These are phyloP conservation scores for Bipolaris gigantea DNA, from an alignment of 2,329 filamentous ascomycete species.

Conservation along the genomic window DNA sequence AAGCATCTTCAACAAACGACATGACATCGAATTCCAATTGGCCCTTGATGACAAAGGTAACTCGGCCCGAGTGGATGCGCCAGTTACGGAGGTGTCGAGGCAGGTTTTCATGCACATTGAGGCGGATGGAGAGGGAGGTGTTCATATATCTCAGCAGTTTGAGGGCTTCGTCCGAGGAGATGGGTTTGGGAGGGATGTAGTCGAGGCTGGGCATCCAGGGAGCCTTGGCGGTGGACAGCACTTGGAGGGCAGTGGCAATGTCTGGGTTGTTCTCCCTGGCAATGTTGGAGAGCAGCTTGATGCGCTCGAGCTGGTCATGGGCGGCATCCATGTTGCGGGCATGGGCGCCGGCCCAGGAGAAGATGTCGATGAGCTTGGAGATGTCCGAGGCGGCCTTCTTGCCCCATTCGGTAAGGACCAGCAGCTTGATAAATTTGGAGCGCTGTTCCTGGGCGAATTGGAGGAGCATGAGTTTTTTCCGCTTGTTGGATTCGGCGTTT, in stretches of 20 bases:
- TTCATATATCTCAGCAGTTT: conserved; percentile 80
- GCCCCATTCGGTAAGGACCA: conserved; percentile 90
- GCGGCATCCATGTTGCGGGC: conserved; percentile 42
- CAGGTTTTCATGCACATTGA: conserved; percentile 84
- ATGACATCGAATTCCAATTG: conserved; percentile 95
- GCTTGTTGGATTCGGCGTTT: conserved; percentile 33
- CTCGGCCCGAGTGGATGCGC: conserved; percentile 79
- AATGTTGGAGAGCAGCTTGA: conserved; percentile 71
- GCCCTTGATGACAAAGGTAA: conserved; percentile 77
- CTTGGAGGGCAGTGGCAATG: conserved; percentile 82
- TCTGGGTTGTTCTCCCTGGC: conserved; percentile 87
- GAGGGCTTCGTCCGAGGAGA: conserved; percentile 72
- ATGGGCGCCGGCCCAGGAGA: conserved; percentile 64
- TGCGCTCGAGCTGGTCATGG: conserved; percentile 63
- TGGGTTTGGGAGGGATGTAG: conserved; percentile 72
- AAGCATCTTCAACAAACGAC: conserved; percentile 80
- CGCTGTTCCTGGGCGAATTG: conserved; percentile 79
- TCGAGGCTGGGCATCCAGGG: conserved; percentile 79
- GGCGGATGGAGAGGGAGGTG: conserved; percentile 75
- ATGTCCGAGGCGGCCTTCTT: conserved; percentile 67
- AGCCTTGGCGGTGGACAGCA: conserved; percentile 76
- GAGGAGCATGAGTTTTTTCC: conserved; percentile 74
- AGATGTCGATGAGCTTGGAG: conserved; percentile 85
- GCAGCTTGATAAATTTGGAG: conserved; percentile 86
- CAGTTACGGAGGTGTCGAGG: conserved; percentile 79